phyloP scores from a whole-genome alignment of 805 yeast species.

The Starmerella geochares region DNA sequence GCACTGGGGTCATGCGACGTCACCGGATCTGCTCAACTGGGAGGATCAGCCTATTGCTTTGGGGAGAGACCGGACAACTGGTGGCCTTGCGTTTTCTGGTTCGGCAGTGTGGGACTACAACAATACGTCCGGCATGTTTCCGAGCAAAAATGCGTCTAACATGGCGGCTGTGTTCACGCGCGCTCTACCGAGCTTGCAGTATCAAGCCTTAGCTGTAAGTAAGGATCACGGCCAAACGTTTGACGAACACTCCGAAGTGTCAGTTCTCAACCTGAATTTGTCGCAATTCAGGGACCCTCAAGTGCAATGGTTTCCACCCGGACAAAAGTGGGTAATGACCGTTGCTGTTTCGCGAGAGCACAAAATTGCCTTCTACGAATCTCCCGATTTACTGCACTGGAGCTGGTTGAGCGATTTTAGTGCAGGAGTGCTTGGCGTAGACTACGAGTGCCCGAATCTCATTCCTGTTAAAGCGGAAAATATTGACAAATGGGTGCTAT shows the following conservation, averaged over 20 bases:
- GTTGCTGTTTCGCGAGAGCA: constrained; percentile 21
- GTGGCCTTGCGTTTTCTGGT: constrained; percentile 34
- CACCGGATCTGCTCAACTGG: constrained; percentile 34
- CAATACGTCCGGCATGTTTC: constrained; percentile 33
- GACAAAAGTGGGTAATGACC: constrained; percentile 20
- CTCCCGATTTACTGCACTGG: constrained; percentile 18
- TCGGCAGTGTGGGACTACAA: constrained; percentile 33
- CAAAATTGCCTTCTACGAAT: constrained; percentile 19
- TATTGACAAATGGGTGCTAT: constrained; percentile 33
- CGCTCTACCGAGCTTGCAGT: constrained; percentile 27
- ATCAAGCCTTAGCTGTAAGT: constrained; percentile 33
- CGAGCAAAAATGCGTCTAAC: constrained; percentile 27
- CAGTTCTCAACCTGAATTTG: constrained; percentile 29
- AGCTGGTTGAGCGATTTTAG: constrained; percentile 13
- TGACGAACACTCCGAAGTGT: constrained; percentile 29
- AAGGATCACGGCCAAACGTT: constrained; percentile 34
- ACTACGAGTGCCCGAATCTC: constrained; percentile 38
- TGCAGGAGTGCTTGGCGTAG: constrained; percentile 30
- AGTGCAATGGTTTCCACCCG: constrained; percentile 20
- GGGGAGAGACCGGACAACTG: constrained; percentile 23
- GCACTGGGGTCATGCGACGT: constrained; percentile 38
- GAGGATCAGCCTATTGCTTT: constrained; percentile 31
- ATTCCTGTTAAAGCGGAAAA: constrained; percentile 30
- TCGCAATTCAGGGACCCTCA: constrained; percentile 24
- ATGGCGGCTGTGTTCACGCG: constrained; percentile 35